phyloP scores from a whole-genome alignment of 2,329 filamentous ascomycete genomes.

The Trichothecium sympodiale region DNA sequence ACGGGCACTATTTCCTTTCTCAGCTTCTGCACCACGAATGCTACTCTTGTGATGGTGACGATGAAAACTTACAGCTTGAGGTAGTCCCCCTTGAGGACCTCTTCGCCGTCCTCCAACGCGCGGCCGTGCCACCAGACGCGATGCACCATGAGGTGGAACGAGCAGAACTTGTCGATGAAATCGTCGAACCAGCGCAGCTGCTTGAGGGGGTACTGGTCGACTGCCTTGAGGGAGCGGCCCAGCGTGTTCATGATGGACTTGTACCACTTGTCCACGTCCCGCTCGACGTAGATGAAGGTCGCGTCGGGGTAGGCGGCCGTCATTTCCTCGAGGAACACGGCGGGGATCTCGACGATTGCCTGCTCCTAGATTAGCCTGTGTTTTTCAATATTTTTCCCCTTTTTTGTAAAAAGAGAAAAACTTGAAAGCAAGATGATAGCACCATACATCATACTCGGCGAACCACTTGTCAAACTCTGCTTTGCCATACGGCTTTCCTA shows the following conservation, averaged over 20 bases:
- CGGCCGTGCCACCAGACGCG: background rate
- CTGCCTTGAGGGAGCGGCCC: slow-evolving; percentile 1
- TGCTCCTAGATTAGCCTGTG: too few species aligned
- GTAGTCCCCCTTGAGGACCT: slow-evolving; percentile 1
- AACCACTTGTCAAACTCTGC: slow-evolving; percentile 29
- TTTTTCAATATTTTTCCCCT: too few species aligned
- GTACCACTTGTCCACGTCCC: slow-evolving; percentile 23
- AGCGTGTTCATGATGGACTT: slow-evolving; percentile 17
- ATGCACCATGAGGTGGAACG: slow-evolving; percentile 2
- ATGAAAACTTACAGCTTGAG: slow-evolving; percentile 2
- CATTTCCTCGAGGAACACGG: too few species aligned
- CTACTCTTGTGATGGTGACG: too few species aligned
- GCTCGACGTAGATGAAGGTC: slow-evolving; percentile 23
- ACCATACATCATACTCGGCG: slow-evolving; percentile 25
- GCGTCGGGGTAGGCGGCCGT: too few species aligned
- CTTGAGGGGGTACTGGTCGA: slow-evolving; percentile 13
- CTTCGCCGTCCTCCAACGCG: background rate
- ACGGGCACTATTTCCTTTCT: slow-evolving; percentile 9
- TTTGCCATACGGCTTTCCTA: slow-evolving; percentile 18
- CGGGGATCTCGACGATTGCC: too few species aligned
- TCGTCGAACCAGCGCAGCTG: slow-evolving; percentile 14
- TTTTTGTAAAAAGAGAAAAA: slow-evolving; percentile 16
- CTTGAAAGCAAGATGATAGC: slow-evolving; percentile 5
- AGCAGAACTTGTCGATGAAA: slow-evolving; percentile 4
- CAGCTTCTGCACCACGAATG: too few species aligned